Evolutionary conservation across 2,329 filamentous ascomycete genomes (phyloP).

Genomic region (Fusarium denticulatum): DNA sequence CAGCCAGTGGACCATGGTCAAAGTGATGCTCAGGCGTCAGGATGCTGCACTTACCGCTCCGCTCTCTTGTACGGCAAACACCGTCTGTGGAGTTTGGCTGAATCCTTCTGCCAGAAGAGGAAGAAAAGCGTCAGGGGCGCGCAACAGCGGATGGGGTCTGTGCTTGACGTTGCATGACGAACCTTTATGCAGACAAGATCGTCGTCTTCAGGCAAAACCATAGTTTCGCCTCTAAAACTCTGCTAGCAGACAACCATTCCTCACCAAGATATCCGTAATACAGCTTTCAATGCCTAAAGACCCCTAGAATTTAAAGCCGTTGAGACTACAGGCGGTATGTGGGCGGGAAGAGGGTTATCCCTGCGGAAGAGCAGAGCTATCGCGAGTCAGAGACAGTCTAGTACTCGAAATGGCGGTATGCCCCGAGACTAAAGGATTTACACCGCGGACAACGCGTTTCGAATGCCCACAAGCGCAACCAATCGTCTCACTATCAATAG

Average conservation of each 20-base stretch:
- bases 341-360: neutral
- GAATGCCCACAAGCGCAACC: neutral
- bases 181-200: neutral
- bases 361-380: neutral
- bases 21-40: neutral
- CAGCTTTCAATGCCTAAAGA: neutral
- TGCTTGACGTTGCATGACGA: neutral
- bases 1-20: neutral
- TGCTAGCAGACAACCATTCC: neutral
- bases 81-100: neutral
- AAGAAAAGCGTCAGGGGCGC: neutral
- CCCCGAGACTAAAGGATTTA: slow-evolving; percentile 15
- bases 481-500: slow-evolving; percentile 19
- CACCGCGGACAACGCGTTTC: slow-evolving; percentile 10
- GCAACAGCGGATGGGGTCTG: neutral
- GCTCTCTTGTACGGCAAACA: neutral
- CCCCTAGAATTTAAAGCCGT: neutral
- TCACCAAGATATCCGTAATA: neutral
- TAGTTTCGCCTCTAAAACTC: neutral
- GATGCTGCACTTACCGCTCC: neutral
- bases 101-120: neutral
- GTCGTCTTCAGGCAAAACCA: neutral
- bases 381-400: neutral
- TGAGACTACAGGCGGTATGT: neutral
- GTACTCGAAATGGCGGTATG: slow-evolving; percentile 21